Evolutionary conservation across 129 eudicot genomes (phyloP).

Genomic region (Lonicera japonica): DNA sequence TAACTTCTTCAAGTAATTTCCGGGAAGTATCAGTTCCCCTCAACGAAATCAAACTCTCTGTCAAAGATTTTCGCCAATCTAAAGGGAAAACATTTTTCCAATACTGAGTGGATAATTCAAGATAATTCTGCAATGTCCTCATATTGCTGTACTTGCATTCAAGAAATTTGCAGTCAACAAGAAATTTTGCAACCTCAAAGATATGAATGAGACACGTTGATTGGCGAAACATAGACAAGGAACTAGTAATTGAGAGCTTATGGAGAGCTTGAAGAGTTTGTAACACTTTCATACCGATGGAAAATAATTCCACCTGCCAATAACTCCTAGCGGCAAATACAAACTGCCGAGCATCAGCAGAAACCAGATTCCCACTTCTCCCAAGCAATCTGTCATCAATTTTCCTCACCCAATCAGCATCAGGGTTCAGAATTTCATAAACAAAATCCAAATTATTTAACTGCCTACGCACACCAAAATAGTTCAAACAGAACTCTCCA

Average conservation of each 20-base stretch:
- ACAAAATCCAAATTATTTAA: background rate
- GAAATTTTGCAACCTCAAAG: conserved; percentile 41
- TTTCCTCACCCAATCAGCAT: conserved; percentile 52
- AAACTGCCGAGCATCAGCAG: conserved; percentile 31
- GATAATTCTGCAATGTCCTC: conserved; percentile 13
- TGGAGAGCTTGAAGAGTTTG: conserved; percentile 34
- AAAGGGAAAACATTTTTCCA: conserved; percentile 40
- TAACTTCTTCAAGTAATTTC: conserved; percentile 38
- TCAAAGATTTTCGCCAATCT: conserved; percentile 42
- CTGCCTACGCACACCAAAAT: conserved; percentile 50
- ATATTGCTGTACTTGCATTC: background rate
- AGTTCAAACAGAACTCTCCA: conserved; percentile 41
- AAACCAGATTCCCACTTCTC: conserved; percentile 19
- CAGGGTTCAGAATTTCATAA: conserved; percentile 32
- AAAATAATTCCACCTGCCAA: conserved; percentile 44
- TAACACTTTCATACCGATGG: conserved; percentile 42
- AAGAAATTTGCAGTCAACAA: conserved; percentile 18
- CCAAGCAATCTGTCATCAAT: conserved; percentile 26
- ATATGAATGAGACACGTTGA: conserved; percentile 30
- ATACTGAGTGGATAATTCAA: conserved; percentile 20
- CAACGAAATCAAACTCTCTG: conserved; percentile 28
- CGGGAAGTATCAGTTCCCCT: conserved; percentile 30
- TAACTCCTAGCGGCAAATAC: conserved; percentile 28
- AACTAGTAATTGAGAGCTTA: conserved; percentile 6
- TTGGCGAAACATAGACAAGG: conserved; percentile 25